Evolutionary conservation across 2,329 filamentous ascomycete genomes (phyloP).

Genomic region (Pseudogymnoascus sp.): DNA sequence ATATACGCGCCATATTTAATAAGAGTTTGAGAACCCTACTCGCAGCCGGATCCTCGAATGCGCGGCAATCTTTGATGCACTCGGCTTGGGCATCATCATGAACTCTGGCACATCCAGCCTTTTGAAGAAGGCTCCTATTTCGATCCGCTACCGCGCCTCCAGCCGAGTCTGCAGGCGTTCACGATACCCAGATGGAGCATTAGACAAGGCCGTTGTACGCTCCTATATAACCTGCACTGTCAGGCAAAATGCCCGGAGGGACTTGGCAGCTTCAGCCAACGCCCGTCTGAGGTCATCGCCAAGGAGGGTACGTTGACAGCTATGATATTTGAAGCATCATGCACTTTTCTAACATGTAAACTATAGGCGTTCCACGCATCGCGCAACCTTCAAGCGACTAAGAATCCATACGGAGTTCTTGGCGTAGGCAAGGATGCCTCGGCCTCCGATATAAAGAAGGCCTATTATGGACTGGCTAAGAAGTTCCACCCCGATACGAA

Average conservation of each 20-base stretch:
- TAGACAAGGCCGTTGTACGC: neutral
- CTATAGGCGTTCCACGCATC: constrained; percentile 26
- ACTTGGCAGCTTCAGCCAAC: constrained; percentile 18
- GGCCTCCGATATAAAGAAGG: constrained; percentile 87
- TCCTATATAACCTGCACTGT: neutral
- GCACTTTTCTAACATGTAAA: neutral
- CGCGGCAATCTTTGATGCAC: constrained; percentile 15
- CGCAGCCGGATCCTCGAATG: neutral
- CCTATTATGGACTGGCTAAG: constrained; percentile 94
- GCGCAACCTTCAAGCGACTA: constrained; percentile 27
- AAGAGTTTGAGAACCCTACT: neutral
- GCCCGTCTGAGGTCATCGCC: constrained; percentile 12
- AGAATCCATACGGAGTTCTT: constrained; percentile 81
- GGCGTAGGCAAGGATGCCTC: constrained; percentile 78
- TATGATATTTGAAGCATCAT: neutral
- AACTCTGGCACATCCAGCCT: constrained; percentile 25
- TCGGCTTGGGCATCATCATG: constrained; percentile 18
- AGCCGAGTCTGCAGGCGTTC: neutral
- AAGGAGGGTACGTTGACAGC: constrained; percentile 20
- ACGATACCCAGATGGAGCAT: neutral
- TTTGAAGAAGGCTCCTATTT: constrained; percentile 24
- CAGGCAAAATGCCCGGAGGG: constrained; percentile 3
- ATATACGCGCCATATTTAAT: neutral
- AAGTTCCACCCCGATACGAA: constrained; percentile 98
- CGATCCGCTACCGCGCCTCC: constrained; percentile 9